Conservation (phyloP, 2,329 filamentous ascomycete genomes). For the Cladosporium sp. region DNA sequence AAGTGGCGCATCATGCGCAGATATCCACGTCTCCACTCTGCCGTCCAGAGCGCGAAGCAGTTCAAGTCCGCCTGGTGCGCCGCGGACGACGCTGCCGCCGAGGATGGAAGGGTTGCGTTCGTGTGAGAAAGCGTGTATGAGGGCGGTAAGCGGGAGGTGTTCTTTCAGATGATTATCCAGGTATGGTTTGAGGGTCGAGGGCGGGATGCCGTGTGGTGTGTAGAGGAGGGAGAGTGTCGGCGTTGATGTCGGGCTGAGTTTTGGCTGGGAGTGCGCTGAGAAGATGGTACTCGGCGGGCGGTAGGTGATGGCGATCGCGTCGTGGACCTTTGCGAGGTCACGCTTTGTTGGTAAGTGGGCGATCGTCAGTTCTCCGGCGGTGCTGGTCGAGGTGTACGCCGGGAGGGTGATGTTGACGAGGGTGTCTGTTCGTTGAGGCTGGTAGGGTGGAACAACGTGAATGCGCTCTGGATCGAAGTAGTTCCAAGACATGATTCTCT, state of each 20-base stretch:
- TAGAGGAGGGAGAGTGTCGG: constrained; percentile 58
- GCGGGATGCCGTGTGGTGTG: constrained; percentile 60
- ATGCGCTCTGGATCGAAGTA: constrained; percentile 56
- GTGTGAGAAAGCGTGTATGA: constrained; percentile 61
- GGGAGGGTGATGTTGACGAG: constrained; percentile 52
- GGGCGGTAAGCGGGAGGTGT: constrained; percentile 57
- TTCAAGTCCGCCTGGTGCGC: constrained; percentile 54
- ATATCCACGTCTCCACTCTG: constrained; percentile 57
- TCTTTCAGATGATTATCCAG: constrained; percentile 51
- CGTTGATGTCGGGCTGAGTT: constrained; percentile 12
- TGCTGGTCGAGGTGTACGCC: constrained; percentile 40
- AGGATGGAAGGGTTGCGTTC: constrained; percentile 59
- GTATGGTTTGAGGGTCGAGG: constrained; percentile 52
- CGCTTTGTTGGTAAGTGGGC: constrained; percentile 59
- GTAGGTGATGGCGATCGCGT: constrained; percentile 69
- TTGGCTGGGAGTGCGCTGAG: neutral
- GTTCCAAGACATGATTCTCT: constrained; percentile 62
- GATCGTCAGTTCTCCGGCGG: constrained; percentile 68
- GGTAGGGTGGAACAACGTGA: constrained; percentile 41
- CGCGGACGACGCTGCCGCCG: constrained; percentile 55
- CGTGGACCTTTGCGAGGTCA: constrained; percentile 59
- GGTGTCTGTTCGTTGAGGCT: constrained; percentile 34
- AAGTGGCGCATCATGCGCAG: constrained; percentile 59
- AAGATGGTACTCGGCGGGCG: constrained; percentile 38
- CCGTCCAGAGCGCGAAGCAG: constrained; percentile 53